Percentiles rank a stretch among this genome's conserved stretches.
Conservation (phyloP, 1,139 yeast genomes). For the Zygotorulaspora mrakii region DNA sequence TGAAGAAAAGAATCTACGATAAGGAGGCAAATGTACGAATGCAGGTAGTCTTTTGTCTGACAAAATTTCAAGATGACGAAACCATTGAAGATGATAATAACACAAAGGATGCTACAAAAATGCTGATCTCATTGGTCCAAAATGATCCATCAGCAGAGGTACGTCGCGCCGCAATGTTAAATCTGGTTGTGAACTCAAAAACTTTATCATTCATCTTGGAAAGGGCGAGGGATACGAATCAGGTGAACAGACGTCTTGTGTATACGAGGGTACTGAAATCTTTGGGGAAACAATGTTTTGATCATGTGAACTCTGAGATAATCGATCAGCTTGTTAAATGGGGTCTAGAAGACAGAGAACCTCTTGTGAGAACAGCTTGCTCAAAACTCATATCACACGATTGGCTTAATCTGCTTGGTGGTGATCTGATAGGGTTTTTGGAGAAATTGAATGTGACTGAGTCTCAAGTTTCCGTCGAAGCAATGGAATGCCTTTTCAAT, state of each 20-base stretch:
- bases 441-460: slow-evolving; percentile 66
- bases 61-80: slow-evolving; percentile 67
- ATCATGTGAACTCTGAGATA: slow-evolving; percentile 53
- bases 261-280: slow-evolving; percentile 67
- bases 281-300: slow-evolving; percentile 54
- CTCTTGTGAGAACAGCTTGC: slow-evolving; percentile 67
- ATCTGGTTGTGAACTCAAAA: slow-evolving; percentile 52
- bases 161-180: slow-evolving; percentile 75
- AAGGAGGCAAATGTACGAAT: slow-evolving; percentile 75
- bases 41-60: slow-evolving; percentile 76
- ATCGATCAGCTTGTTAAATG: slow-evolving; percentile 68
- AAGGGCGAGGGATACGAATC: slow-evolving; percentile 76
- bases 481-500: slow-evolving; percentile 60
- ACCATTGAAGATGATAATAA: slow-evolving; percentile 36
- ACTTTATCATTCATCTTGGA: slow-evolving; percentile 65
- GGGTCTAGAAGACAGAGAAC: slow-evolving; percentile 89
- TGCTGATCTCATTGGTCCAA: slow-evolving; percentile 54
- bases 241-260: slow-evolving; percentile 67
- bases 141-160: slow-evolving; percentile 88
- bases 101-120: slow-evolving; percentile 48
- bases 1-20: slow-evolving; percentile 66
- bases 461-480: slow-evolving; percentile 61
- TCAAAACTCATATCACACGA: slow-evolving; percentile 60
- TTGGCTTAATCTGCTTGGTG: slow-evolving; percentile 70
- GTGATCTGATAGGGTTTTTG: slow-evolving; percentile 67